Evolutionary conservation across 2,329 filamentous ascomycete genomes (phyloP).

Genomic region (Fusarium buharicum): DNA sequence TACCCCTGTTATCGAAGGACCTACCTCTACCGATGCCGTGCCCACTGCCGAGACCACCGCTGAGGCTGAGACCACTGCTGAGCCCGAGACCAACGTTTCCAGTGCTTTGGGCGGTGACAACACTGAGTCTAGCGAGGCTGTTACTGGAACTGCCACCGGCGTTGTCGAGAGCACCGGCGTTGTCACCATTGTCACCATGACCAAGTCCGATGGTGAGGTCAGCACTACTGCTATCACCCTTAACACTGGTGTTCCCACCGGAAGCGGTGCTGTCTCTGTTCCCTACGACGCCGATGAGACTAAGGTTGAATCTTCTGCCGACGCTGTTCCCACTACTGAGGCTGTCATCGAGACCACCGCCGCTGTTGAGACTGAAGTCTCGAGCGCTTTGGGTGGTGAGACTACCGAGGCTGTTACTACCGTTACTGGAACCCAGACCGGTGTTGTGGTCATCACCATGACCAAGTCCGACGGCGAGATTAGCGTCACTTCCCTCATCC

Average conservation of each 20-base stretch:
- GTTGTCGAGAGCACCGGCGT: constrained; percentile 10
- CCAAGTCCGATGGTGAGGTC: constrained; percentile 14
- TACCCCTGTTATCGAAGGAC: constrained; percentile 36
- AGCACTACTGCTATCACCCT: constrained; percentile 13
- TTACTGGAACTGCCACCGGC: constrained; percentile 15
- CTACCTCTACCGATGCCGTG: constrained; percentile 29
- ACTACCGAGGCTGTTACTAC: neutral
- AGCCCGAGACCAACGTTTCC: constrained; percentile 20
- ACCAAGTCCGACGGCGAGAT: constrained; percentile 35
- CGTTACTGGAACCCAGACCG: constrained; percentile 18
- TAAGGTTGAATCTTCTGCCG: neutral
- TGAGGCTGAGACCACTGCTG: constrained; percentile 23
- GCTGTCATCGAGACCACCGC: constrained; percentile 7
- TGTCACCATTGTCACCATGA: constrained; percentile 29
- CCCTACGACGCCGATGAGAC: constrained; percentile 3
- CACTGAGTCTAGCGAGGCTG: constrained; percentile 18
- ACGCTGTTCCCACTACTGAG: constrained; percentile 3
- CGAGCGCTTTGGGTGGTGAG: neutral
- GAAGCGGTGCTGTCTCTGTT: constrained; percentile 11
- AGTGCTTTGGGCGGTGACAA: constrained; percentile 30
- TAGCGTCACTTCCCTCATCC: constrained; percentile 23
- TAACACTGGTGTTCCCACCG: constrained; percentile 6
- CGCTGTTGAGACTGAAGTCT: constrained; percentile 9
- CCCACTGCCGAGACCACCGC: constrained; percentile 23
- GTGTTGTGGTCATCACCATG: constrained; percentile 26